These are phyloP conservation scores for Saturnispora halmiae DNA, from an alignment of 805 yeast species.

Conservation along the genomic window DNA sequence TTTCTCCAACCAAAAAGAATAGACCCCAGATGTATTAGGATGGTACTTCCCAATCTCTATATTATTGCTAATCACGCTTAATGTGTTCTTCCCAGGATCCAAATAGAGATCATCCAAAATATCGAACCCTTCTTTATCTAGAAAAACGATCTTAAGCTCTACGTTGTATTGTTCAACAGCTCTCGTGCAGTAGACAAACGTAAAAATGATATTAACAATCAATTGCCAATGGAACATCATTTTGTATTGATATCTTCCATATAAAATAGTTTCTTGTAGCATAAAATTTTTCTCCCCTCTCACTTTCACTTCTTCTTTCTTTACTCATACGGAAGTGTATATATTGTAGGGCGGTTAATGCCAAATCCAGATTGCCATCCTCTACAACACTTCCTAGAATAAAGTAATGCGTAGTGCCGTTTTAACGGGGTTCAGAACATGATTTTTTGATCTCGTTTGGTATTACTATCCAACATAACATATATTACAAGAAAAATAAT, in stretches of 20 bases:
- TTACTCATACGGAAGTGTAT: conserved; percentile 30
- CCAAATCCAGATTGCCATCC: conserved; percentile 30
- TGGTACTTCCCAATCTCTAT: neutral
- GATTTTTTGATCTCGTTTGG: neutral
- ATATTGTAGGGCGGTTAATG: conserved; percentile 34
- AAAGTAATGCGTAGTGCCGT: conserved; percentile 5
- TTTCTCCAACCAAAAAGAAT: neutral
- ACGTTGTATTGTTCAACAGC: neutral
- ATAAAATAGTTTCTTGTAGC: neutral
- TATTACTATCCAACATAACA: conserved; percentile 3
- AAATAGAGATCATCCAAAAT: neutral
- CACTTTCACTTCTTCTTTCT: conserved; percentile 16
- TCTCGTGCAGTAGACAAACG: neutral
- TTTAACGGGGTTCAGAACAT: neutral
- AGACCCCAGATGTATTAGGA: conserved; percentile 1
- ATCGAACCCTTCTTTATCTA: neutral
- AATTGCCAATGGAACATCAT: conserved; percentile 1
- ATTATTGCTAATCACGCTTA: neutral
- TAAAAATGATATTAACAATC: neutral
- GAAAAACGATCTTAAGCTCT: neutral
- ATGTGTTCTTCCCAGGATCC: conserved; percentile 5
- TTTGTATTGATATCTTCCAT: neutral
- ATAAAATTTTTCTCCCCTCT: neutral
- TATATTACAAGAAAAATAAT: no score
- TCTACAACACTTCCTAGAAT: conserved; percentile 32